A percentile compares a stretch with the other conserved stretches of the same genome.
phyloP scores from a whole-genome alignment of 2,329 filamentous ascomycete genomes.

The Phoma sp. region DNA sequence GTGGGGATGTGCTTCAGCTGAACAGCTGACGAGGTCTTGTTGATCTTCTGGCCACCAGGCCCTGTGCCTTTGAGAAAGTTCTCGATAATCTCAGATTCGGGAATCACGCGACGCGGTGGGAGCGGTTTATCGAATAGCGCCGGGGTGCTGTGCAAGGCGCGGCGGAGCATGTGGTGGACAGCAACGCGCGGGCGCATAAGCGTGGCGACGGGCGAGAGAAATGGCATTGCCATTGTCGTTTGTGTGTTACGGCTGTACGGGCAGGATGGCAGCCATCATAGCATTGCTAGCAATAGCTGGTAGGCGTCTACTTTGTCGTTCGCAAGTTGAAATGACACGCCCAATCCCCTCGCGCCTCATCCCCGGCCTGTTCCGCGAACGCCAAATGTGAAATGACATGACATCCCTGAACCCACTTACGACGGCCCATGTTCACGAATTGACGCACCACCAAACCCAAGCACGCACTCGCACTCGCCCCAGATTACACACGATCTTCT shows the following conservation, averaged over 20 bases:
- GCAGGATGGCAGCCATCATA: neutral
- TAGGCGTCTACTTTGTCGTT: too few species aligned
- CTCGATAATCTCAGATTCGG: slow-evolving; percentile 81
- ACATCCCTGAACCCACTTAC: slow-evolving; percentile 4
- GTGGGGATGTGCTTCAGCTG: slow-evolving; percentile 90
- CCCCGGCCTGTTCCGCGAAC: slow-evolving; percentile 15
- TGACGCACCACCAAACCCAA: neutral
- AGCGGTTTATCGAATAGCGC: slow-evolving; percentile 31
- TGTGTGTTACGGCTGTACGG: neutral
- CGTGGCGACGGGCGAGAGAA: slow-evolving; percentile 2
- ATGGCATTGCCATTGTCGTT: slow-evolving; percentile 13
- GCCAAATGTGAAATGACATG: slow-evolving; percentile 18
- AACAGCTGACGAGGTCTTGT: slow-evolving; percentile 95
- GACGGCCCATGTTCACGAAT: neutral
- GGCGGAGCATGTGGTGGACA: slow-evolving; percentile 23
- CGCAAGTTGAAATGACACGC: slow-evolving; percentile 4
- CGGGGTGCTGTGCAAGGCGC: slow-evolving; percentile 10
- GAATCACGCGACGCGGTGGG: slow-evolving; percentile 76
- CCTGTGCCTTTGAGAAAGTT: slow-evolving; percentile 89
- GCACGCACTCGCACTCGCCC: neutral
- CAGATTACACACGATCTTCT: neutral
- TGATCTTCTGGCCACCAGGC: slow-evolving; percentile 96
- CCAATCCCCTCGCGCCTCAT: slow-evolving; percentile 17
- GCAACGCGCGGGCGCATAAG: slow-evolving; percentile 19
- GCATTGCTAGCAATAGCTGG: neutral